Base-by-base conservation (phyloP, 192 early-diverging fungal species). In the Paraglomus brasilianum region DNA sequence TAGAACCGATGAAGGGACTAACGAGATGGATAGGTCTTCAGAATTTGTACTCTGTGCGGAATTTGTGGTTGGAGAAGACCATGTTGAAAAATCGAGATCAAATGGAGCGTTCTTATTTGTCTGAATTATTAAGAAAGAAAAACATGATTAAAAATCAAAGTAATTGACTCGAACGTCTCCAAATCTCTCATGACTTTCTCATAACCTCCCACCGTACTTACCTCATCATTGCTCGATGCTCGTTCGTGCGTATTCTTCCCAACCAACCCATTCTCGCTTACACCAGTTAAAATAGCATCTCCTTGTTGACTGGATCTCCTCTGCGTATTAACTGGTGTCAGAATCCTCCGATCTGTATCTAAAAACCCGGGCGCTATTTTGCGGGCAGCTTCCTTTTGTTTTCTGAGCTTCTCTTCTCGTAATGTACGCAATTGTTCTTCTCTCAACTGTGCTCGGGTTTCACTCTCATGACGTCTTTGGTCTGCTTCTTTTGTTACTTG, bases 351-450 rank as follows among this genome's bases (percentile, higher is more conserved):
- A 66, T 83, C 83, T n/a, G 83, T 83, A 69, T 86, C 85, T 59
- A 86, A 46, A 69, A 87, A 83, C 15, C 87, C 87, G 40, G 87
- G 87, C 1, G 87, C 86, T 67, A 87, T 84, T 75, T 85, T 86
- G 19, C 85, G 65, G 41, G 86, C 86, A 41, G 82, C 80, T 36
- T 74, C 75, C 55, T 87, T 85, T 48, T 81, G 72, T 50, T 81
- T 76, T 5, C 80, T 72, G 48, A 81, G 48, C 57, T 74, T 69
- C 52, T 78, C 84, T 17, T 81, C 77, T 22, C 50, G 50, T 77
- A 83, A 8, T 47, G 69, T 52, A 13, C 72, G 61, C 51, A 75
- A 53, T 72, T 78, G 40, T 47, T 74, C 67, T 50, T 70, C 72
- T 6, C 73, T 74, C 13, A 74, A 72, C 45, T 77, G 73, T 15